Percentiles rank a stretch among this genome's conserved stretches.
These are phyloP conservation scores for Ramularia endophylla DNA, from an alignment of 2,329 filamentous ascomycete species.

Conservation along the genomic window DNA sequence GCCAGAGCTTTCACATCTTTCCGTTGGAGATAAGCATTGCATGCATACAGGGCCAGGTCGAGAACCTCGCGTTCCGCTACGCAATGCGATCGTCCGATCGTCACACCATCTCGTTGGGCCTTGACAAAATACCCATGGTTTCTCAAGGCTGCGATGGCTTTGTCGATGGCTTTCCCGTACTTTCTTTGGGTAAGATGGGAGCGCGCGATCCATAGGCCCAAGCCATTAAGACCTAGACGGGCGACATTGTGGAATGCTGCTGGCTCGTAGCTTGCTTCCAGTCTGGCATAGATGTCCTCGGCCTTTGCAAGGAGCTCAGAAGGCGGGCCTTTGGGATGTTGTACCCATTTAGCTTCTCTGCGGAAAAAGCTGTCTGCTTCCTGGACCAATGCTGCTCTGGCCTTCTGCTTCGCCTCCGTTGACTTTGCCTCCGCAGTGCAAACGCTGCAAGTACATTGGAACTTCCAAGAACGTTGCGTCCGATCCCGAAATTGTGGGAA, in stretches of 20 bases:
- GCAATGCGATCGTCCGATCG: no score
- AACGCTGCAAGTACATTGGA: constrained; percentile 38
- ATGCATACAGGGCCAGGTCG: constrained; percentile 9
- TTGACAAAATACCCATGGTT: no score
- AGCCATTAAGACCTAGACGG: constrained; percentile 7
- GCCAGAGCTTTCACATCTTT: constrained; percentile 5
- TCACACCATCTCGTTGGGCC: no score
- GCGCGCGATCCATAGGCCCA: constrained; percentile 14
- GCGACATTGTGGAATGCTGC: constrained; percentile 7
- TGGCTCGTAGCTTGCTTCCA: constrained; percentile 11
- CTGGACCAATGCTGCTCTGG: constrained; percentile 1
- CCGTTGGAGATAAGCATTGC: background rate
- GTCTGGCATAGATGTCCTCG: constrained; percentile 7
- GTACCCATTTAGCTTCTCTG: background rate
- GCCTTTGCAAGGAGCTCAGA: constrained; percentile 4
- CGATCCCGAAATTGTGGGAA: constrained; percentile 29
- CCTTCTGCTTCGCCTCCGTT: background rate
- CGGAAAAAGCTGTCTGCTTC: background rate
- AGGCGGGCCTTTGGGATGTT: no score
- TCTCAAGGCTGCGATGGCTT: no score
- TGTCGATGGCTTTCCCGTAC: no score
- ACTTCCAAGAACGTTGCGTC: constrained; percentile 35
- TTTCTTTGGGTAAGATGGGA: constrained; percentile 2
- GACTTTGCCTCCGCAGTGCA: constrained; percentile 28
- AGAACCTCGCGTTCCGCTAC: constrained; percentile 6